Evolutionary conservation across 2,329 filamentous ascomycete species (phyloP), one percentile per base, ranked within the genome.

Genomic region (Beauveria medogensis): DNA sequence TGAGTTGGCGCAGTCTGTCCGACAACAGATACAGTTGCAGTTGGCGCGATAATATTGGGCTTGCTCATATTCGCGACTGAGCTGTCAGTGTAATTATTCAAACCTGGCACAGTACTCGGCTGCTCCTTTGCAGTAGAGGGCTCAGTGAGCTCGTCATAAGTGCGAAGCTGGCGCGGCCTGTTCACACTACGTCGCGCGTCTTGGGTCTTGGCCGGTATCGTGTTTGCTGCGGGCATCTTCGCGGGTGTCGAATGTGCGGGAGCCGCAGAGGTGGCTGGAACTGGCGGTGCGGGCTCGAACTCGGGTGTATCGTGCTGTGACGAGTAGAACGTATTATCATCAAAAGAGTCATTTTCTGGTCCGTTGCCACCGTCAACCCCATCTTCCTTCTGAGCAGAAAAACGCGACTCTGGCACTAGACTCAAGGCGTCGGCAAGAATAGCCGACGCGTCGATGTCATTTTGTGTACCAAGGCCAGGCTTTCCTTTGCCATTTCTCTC

Each of bases 271-370:
- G 5, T 50, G 40, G 30, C 18, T 8, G 43, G 30, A 34, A 79
- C 71, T 83, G 76, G 77, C 68, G 62, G 76, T 77, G 30, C 79
- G 75, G 44, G 77, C 76, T 62, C 77, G 75, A 55, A 80, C 60
- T 84, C 80, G 63, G 84, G 83, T 65, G 92, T 96, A 72, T 92
- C 90, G 78, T 92, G 88, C 77, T 89, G 90, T 76, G 92, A 97
- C 66, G 93, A 97, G 79, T 97, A 97, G 75, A 96, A 96, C 46
- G 92, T 94, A 71, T 95, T 92, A 72, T 95, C 89, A 75, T 97
- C 92, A 77, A 92, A 90, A 41, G 91, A 94, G 73, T 93, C 90
- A 81, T 82, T 89, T 70, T 83, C 76, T 66, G 76, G 81, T 72
- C 85, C 85, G 74, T 87, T 81, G 79, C 78, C 74, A 75, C 71